Evolutionary conservation across 2,329 filamentous ascomycete species (phyloP), one percentile per base, ranked within the genome.

Genomic region (Arthrobotrys iridis): DNA sequence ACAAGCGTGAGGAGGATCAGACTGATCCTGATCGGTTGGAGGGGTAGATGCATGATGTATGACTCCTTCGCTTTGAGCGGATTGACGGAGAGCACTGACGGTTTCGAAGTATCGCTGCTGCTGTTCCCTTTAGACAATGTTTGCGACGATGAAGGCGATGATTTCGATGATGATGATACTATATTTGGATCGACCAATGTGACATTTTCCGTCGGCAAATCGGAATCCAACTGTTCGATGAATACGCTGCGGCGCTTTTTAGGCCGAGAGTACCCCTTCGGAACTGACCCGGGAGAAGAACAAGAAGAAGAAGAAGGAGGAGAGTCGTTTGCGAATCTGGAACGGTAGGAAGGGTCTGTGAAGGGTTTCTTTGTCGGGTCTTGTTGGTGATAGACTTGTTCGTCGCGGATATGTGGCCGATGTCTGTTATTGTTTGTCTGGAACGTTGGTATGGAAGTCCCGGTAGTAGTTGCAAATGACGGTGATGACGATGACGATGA

Each of bases 21-120:
- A 37, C 63, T 68, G 18, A 75, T 50, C 5, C 71, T 37, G 30
- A 63, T 46, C 2, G 71, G 71, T 33, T 68, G 63, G 10, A 75
- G 4, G 0, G 71, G 71, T 15, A 75, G 43, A 8, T 75, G 63
- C 71, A 75, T 75, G 11, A 75, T 59, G 63, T 75, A 75, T 7
- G 71, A 64, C 33, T 75, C 71, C 40, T 75, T 75, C 7, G 28
- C 41, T 72, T 58, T 64, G n/a, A 40, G 13, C 15, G 67, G 58
- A 15, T 64, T 59, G 71, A 67, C 57, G 11, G 55, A 43, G 20
- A 50, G 64, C 13, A 52, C 40, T 33, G 28, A 52, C 35, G 10
- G 41, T 22, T 10, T 37, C n/a, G 66, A 46, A 18, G n/a, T 30
- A 10, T 33, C 5, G 22, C n/a, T 58, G 33, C 2, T 26, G 37